Evolutionary conservation across 73 alveolate species (phyloP).

Genomic region (Symbiodinium natans): DNA sequence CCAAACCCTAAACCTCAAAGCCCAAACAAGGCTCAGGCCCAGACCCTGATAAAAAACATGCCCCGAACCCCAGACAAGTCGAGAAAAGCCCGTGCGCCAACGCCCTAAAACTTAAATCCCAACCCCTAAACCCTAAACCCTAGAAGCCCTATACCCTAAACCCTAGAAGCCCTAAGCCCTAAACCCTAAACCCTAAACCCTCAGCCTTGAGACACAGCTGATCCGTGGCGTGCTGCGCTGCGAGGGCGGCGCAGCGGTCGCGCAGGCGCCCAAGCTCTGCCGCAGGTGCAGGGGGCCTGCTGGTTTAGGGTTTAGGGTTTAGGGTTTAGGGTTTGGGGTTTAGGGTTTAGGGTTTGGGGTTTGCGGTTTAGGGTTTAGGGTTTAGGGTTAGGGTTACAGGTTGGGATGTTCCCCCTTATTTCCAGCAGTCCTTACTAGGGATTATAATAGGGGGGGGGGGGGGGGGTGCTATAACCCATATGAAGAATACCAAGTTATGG

Average conservation of each 20-base stretch:
- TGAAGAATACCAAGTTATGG: too few relatives aligned
- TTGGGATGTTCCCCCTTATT: too few relatives aligned
- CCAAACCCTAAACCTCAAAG: not conserved
- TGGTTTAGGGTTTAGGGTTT: not conserved
- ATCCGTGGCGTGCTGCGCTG: not conserved
- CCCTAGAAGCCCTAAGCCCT: not conserved
- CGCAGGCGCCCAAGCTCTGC: not conserved
- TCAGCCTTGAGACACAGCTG: conserved; percentile 6
- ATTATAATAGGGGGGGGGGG: too few relatives aligned
- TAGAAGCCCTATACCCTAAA: not conserved
- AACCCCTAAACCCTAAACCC: not conserved
- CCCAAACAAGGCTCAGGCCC: not conserved
- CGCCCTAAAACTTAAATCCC: not conserved
- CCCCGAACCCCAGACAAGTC: too few relatives aligned
- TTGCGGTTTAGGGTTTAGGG: not conserved
- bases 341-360: not conserved
- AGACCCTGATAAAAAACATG: not conserved
- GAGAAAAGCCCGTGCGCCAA: too few relatives aligned
- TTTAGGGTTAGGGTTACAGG: too few relatives aligned
- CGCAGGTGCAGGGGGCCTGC: not conserved
- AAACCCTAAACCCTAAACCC: not conserved
- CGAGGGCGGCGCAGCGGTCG: not conserved
- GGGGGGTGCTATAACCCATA: too few relatives aligned
- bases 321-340: not conserved
- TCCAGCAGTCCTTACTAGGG: too few relatives aligned